These are phyloP conservation scores for Polyporus tsugae DNA, from an alignment of 1,284 basidiomycete species.

Conservation along the genomic window DNA sequence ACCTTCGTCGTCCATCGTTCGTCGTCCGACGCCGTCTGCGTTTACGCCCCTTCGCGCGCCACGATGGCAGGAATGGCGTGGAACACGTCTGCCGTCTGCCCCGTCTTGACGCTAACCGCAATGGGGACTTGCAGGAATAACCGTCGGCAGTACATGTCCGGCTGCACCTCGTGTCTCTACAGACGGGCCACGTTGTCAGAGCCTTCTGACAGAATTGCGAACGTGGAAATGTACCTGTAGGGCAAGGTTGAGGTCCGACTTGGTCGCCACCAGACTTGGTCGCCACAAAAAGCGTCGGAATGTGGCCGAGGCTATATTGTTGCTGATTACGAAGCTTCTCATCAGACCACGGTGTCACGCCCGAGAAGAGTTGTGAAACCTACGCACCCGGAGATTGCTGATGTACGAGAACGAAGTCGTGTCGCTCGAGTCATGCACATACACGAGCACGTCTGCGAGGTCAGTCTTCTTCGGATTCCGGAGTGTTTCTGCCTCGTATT, in stretches of 20 bases:
- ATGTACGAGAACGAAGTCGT: constrained; percentile 99
- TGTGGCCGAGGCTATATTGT: constrained; percentile 95
- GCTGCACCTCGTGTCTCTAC: constrained; percentile 96
- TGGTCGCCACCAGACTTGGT: too few relatives aligned
- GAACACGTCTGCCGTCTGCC: constrained; percentile 91
- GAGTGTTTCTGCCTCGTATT: constrained; percentile 92
- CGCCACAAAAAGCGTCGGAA: constrained; percentile 96
- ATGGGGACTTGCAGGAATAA: constrained; percentile 89
- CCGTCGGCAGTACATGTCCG: constrained; percentile 93
- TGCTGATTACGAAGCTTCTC: constrained; percentile 61
- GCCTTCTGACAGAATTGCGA: constrained; percentile 14
- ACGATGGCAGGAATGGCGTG: too few relatives aligned
- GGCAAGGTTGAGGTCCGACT: constrained; percentile 96
- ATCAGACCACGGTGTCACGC: constrained; percentile 6
- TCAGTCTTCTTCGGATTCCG: constrained; percentile 92
- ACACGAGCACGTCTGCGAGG: constrained; percentile 92
- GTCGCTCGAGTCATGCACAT: constrained; percentile 97
- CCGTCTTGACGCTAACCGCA: constrained; percentile 87
- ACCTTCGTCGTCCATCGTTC: too few relatives aligned
- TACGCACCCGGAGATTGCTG: constrained; percentile 88
- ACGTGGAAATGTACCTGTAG: constrained; percentile 70
- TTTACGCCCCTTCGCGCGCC: too few relatives aligned
- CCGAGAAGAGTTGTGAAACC: constrained; percentile 18
- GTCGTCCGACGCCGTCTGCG: too few relatives aligned
- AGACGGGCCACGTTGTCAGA: constrained; percentile 26